phyloP scores from a whole-genome alignment of 2,329 filamentous ascomycete genomes.

The Phyllosticta citrichinensis region DNA sequence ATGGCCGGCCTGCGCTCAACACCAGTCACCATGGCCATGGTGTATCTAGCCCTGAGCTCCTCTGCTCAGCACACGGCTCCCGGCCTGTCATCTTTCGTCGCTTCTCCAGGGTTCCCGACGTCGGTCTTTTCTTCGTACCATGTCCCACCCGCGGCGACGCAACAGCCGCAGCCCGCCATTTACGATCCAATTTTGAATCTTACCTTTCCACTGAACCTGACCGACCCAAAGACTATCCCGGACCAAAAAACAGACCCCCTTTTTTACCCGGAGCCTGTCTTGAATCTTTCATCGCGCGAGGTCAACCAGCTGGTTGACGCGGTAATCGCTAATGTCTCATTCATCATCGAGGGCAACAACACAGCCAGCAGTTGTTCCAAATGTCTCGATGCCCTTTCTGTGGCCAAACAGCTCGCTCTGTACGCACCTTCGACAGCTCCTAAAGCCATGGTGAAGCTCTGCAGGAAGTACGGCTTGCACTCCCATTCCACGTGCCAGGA shows the following conservation, averaged over 20 bases:
- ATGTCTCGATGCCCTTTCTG: slow-evolving; percentile 42
- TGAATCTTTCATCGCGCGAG: slow-evolving; percentile 33
- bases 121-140: slow-evolving; percentile 43
- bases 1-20: not conserved
- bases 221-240: slow-evolving; percentile 44
- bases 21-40: slow-evolving; percentile 30
- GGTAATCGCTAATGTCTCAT: slow-evolving; percentile 34
- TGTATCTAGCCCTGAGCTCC: not conserved
- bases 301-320: slow-evolving; percentile 34
- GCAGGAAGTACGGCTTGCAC: slow-evolving; percentile 38
- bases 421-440: slow-evolving; percentile 41
- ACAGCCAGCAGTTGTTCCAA: slow-evolving; percentile 38
- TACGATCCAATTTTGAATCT: slow-evolving; percentile 45
- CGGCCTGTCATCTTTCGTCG: slow-evolving; percentile 29
- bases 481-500: slow-evolving; percentile 39
- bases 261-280: slow-evolving; percentile 38
- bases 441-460: slow-evolving; percentile 41
- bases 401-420: slow-evolving; percentile 42
- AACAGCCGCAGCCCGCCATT: slow-evolving; percentile 44
- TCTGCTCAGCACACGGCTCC: slow-evolving; percentile 15
- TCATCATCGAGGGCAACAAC: slow-evolving; percentile 33
- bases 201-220: slow-evolving; percentile 46
- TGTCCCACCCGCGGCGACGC: slow-evolving; percentile 33
- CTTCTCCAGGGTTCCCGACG: slow-evolving; percentile 41
- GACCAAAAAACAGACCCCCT: slow-evolving; percentile 39